Base-by-base conservation (phyloP, 108 stramenopile species). In the Asterionellopsis glacialis region DNA sequence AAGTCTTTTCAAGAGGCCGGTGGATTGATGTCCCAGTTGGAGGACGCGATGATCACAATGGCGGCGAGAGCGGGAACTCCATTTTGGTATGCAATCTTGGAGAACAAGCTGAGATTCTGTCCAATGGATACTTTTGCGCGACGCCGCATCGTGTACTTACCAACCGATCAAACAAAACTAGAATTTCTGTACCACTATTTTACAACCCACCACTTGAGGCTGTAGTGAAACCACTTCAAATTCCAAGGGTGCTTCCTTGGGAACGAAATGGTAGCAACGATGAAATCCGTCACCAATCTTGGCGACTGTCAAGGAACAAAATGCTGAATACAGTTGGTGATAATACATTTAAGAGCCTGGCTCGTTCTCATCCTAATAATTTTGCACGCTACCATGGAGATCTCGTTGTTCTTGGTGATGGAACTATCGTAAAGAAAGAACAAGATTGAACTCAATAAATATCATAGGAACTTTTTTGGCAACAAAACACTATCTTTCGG, bases 291-390 rank as follows among this genome's bases (percentile, higher is more conserved):
- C 61, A 65, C 9, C 69, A 74, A 55, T 72, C 79, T 14, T 77
- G 78, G 84, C 56, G 57, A 39, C 58, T 72, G 16, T 42, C 53
- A 27, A 67, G 73, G 60, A 75, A 82, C 57, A 57, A 24, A 2
- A 67, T 82, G 57, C 51, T 80, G 28, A 25, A 59, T 9, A 59
- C 64, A 44, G 79, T 83, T 21, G 85, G 85, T 13, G 85, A 79
- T 48, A 86, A 86, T 50, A 78, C 85, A 12, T 83, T 86, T 69
- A 86, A 86, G 54, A 81, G 79, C 54, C 61, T 86, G 45, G 85
- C 85, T 10, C 55, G 85, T 51, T 81, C 79, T 27, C 85, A 83
- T 65, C 76, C 77, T 13, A 21, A 76, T 83, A 33, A 5, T 26
- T 81, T 86, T 55, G 50, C 50, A 33, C 56, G 45, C 12, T 75